Evolutionary conservation across 2,329 filamentous ascomycete genomes (phyloP), one percentile per base, ranked within the genome.

Genomic region (Trichoderma asperellum): DNA sequence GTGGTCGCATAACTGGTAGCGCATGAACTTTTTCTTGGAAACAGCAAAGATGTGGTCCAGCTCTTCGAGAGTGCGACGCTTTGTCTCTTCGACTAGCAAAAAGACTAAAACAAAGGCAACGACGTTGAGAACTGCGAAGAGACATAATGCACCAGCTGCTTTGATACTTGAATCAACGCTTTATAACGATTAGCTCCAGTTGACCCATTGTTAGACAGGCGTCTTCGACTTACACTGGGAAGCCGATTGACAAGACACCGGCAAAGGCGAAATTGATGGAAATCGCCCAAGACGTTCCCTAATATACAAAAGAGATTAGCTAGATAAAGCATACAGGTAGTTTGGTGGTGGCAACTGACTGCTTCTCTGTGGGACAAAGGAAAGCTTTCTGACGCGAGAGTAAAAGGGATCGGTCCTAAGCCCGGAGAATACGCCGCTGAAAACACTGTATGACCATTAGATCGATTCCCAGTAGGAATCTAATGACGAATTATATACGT

Each of bases 371-470:
- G 82, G 5, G 82, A 82, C 1, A 85, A 74, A 0, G 84, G 83
- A 69, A 85, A 86, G 60, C 82, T 82, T 72, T 86, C 84, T 4
- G 83, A 83, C 14, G 83, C 84, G 21, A 85, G 77, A 2, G 83
- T 85, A 59, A 85, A 85, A 0, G 83, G 82, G 12, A 85, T 84
- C 0, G 84, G 84, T 0, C 83, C 83, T 70, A 79, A 57, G 11
- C 75, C 75, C 7, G 82, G 82, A 1, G 81, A 81, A 71, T 84
- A 84, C 1, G 77, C 78, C 0, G 81, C 79, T 1, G 81, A 77
- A 63, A 83, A 83, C 4, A 83, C 76, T 78, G 6, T 2, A 11
- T 18, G 3, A n/a, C 5, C 0, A 8, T 75, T 24, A 74, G 68
- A 37, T 11, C 4, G n/a, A n/a, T 8, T 1, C 40, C 18, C 14